Evolutionary conservation across 805 yeast genomes (phyloP).

Genomic region (Grigorovia yakushimaensis): DNA sequence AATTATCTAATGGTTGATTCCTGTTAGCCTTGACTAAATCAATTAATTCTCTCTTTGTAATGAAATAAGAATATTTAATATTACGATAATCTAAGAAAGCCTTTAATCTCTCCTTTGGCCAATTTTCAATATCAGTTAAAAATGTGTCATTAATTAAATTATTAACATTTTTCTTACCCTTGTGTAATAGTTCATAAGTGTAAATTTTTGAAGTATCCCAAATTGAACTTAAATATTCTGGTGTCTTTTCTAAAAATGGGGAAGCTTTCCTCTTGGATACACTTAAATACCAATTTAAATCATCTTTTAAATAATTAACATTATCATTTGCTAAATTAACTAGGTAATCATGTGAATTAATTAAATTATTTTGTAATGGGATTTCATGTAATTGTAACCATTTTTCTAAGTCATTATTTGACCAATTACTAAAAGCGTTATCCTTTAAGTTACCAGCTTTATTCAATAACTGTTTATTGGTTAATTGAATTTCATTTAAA

Average conservation of each 20-base stretch:
- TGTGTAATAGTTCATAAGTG: constrained; percentile 5
- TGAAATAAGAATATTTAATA: constrained; percentile 31
- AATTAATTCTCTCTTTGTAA: constrained; percentile 33
- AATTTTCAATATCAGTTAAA: constrained; percentile 35
- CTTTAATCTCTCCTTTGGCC: constrained; percentile 39
- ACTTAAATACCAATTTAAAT: constrained; percentile 31
- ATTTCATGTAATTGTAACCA: constrained; percentile 44
- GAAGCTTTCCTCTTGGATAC: constrained; percentile 24
- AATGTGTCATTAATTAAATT: constrained; percentile 37
- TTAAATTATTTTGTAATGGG: constrained; percentile 28
- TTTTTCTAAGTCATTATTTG: constrained; percentile 42
- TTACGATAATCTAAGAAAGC: constrained; percentile 35
- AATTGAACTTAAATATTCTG: constrained; percentile 18
- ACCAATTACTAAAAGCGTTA: constrained; percentile 42
- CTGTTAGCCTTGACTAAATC: constrained; percentile 30
- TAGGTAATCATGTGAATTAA: constrained; percentile 30
- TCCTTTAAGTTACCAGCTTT: constrained; percentile 33
- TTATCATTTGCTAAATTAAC: constrained; percentile 29
- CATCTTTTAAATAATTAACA: constrained; percentile 30
- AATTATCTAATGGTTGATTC: constrained; percentile 18
- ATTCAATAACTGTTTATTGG: constrained; percentile 30
- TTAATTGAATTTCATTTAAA: constrained; percentile 33
- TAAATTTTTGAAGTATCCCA: constrained; percentile 17
- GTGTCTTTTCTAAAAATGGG: constrained; percentile 31
- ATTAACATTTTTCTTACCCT: constrained; percentile 23